A percentile compares a stretch with the other conserved stretches of the same genome.
These are phyloP conservation scores for Aspergillus sp. DNA, from an alignment of 2,329 filamentous ascomycete genomes.

Conservation along the genomic window DNA sequence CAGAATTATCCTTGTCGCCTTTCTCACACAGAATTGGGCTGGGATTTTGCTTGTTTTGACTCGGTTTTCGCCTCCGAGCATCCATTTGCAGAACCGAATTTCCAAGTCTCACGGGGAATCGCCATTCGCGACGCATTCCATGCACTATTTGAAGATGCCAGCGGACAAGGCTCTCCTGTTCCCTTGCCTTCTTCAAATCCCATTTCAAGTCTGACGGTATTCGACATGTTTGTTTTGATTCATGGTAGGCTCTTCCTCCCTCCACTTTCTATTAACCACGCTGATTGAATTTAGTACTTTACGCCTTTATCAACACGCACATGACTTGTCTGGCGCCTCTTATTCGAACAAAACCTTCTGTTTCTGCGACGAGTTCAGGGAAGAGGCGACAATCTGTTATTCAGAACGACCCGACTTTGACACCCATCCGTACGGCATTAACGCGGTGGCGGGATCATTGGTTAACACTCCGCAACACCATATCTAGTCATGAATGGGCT, in stretches of 20 bases:
- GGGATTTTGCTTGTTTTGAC: conserved; percentile 46
- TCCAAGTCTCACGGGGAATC: conserved; percentile 36
- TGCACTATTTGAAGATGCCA: conserved; percentile 34
- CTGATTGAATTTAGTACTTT: conserved; percentile 32
- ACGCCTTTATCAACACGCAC: conserved; percentile 42
- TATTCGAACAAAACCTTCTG: conserved; percentile 11
- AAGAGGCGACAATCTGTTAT: conserved; percentile 13
- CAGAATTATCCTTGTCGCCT: conserved; percentile 47
- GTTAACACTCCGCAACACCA: conserved; percentile 30
- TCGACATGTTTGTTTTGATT: conserved; percentile 46
- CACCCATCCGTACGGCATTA: conserved; percentile 35
- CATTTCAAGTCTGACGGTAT: conserved; percentile 30
- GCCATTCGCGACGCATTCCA: conserved; percentile 42
- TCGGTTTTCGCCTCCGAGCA: conserved; percentile 40
- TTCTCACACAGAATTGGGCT: conserved; percentile 41
- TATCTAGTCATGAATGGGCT: conserved; percentile 38
- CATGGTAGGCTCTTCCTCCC: conserved; percentile 31
- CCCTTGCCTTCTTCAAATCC: neutral
- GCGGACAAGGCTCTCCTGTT: conserved; percentile 13
- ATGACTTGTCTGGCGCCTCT: conserved; percentile 38
- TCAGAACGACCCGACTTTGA: conserved; percentile 31
- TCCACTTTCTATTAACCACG: neutral
- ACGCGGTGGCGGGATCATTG: conserved; percentile 41
- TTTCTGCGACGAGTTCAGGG: neutral
- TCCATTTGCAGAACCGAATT: conserved; percentile 43